These are phyloP conservation scores for Quercus rubra DNA, from an alignment of 306 rosid genomes.

Conservation along the genomic window DNA sequence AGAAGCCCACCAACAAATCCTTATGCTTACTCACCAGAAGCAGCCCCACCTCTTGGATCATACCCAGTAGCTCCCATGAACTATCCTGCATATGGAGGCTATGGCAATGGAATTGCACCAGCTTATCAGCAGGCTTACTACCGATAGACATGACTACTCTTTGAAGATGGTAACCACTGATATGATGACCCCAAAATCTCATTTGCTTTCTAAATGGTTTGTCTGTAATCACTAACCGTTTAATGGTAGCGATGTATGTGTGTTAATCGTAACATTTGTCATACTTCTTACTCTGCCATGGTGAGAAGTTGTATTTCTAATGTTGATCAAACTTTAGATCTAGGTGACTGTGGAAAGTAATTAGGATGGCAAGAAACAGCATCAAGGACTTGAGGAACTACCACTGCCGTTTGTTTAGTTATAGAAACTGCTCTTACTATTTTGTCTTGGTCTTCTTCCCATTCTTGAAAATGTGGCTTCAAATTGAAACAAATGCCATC, in stretches of 20 bases:
- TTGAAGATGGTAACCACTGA: conserved; percentile 98
- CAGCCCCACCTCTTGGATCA: conserved; percentile 70
- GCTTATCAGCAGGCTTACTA: conserved; percentile 99
- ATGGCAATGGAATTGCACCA: conserved; percentile 86
- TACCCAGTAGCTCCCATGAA: conserved; percentile 82
- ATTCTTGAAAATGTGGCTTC: conserved; percentile 32
- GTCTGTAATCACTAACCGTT: conserved; percentile 98
- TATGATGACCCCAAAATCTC: conserved; percentile 70
- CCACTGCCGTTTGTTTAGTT: conserved; percentile 60
- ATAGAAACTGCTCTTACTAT: conserved; percentile 51
- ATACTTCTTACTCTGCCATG: conserved; percentile 63
- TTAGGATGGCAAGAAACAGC: conserved; percentile 78
- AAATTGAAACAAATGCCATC: conserved; percentile 22
- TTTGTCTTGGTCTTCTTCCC: conserved; percentile 12
- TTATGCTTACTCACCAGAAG: conserved; percentile 84
- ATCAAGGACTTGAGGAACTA: conserved; percentile 42
- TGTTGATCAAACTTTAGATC: conserved; percentile 82
- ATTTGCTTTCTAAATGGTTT: conserved; percentile 70
- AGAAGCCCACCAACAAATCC: conserved; percentile 86
- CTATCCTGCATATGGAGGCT: conserved; percentile 83
- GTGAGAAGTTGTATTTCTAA: conserved; percentile 88
- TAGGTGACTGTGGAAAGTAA: conserved; percentile 92
- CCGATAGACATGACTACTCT: conserved; percentile 81
- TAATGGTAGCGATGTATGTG: conserved; percentile 92
- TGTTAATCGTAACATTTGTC: conserved; percentile 80